Conservation (phyloP, 345 rosid genomes). For the Adansonia digitata region DNA sequence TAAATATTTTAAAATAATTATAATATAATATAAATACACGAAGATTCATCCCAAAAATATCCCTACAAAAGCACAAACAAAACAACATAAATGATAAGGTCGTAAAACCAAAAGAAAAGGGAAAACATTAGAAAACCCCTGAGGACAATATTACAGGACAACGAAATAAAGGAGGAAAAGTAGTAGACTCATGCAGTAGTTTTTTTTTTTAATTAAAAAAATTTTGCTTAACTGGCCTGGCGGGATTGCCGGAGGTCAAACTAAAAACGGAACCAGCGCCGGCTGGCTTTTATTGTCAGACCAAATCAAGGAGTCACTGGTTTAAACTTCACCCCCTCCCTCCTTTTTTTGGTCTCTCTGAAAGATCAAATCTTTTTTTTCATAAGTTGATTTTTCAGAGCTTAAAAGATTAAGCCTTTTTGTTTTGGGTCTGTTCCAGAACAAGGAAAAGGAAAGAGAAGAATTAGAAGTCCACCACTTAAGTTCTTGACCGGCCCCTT, state of each 20-base stretch:
- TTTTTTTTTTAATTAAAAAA: background rate
- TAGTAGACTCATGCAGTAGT: background rate
- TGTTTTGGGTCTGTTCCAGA: background rate
- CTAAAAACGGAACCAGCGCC: slow-evolving; percentile 19
- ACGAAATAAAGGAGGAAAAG: background rate
- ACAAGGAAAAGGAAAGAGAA: background rate
- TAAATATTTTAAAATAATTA: too few relatives aligned
- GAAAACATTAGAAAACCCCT: background rate
- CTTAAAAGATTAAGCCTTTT: background rate
- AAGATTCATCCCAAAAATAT: too few relatives aligned
- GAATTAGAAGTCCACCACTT: slow-evolving; percentile 18
- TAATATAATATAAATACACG: too few relatives aligned
- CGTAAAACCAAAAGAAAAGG: background rate
- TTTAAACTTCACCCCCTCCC: background rate
- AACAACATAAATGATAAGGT: background rate
- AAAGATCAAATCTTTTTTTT: background rate
- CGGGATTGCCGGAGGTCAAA: slow-evolving; percentile 38
- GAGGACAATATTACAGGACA: background rate
- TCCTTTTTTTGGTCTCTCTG: background rate
- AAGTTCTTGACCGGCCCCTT: slow-evolving; percentile 30
- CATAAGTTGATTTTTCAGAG: slow-evolving; percentile 5
- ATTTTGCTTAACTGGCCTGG: slow-evolving; percentile 36
- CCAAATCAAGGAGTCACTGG: slow-evolving; percentile 8
- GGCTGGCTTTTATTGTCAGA: slow-evolving; percentile 15
- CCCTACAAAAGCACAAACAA: too few relatives aligned